Base-by-base conservation (phyloP, 805 yeast species). In the Zygoascus bituminiphila region DNA sequence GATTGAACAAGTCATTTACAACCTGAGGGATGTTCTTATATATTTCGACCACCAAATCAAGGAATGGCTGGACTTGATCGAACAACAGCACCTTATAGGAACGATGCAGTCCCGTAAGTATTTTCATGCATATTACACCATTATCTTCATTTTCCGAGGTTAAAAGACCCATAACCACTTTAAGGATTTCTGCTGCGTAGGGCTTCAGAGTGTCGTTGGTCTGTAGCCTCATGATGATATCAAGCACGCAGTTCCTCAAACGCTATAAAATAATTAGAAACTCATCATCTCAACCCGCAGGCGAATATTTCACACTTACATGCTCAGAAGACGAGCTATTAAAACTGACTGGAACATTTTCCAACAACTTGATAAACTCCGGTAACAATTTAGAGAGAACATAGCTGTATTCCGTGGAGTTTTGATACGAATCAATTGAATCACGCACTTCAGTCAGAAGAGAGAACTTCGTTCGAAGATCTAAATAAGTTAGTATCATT, bases 141-240 rank as follows among this genome's bases (percentile, higher is more conserved):
- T 93, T 93, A 52, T 89, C 97, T 64, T 94, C 99, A 62, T 93
- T 93, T 60, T 94, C 99, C 14, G 69, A 72, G 17, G 76, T 78
- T 50, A 91, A 70, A 12, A 84, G 68, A 20, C 70, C 64, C 57
- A 81, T 78, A 47, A 91, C 67, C 8, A 73, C 68, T 31, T 77
- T 81, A 57, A 85, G 69, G 17, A 88, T 73, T 33, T 72, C 72
- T 29, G 68, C 67, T 0, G 89, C 80, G 62, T 80, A 81, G 0
- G 84, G 84, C 60, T 82, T 83, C 59, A 88, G 79, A 1, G 82
- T 75, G 31, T 88, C 96, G 61, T 84, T 88, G 72, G 85, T 79
- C 48, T 86, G 88, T 39, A 88, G 74, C 43, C 96, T 74, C 58
- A 86, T 88, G 12, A 91, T 68, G 14, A 87, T 78, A 61, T 89